Evolutionary conservation across 305 asterid genomes (phyloP), one percentile per base, ranked within the genome.

Genomic region (Rubia balearica): DNA sequence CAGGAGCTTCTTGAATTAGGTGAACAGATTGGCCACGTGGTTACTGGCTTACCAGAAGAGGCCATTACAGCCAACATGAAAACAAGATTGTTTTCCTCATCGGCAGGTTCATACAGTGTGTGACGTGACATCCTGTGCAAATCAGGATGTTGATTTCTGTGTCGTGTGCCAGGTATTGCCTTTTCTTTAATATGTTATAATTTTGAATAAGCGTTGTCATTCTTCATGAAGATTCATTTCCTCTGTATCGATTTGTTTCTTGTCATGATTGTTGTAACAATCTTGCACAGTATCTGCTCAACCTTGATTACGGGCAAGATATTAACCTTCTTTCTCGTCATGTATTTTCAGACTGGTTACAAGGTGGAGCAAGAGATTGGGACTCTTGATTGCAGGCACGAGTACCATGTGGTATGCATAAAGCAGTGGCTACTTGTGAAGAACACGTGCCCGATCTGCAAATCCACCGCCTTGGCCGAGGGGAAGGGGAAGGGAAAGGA

Each of bases 1-100:
- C 89, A 82, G 87, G 87, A 85, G 70, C 87, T 82, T 70, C 85
- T 85, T 51, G 87, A 82, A 42, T 68, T 82, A 77, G 89, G 85
- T 42, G 87, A 82, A 72, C 85, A 78, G 71, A 84, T 84, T 74
- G 89, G 89, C 48, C 75, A 69, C 75, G 89, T 77, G 40, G 80
- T 76, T 51, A 77, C 86, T 68, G 87, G 89, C 38, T 73, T 85
- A 61, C 66, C 85, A 40, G 87, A 82, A 69, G 83, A 77, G 61
- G 65, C 66, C 48, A 79, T 85, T 45, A 30, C 43, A 36, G 73
- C 68, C 76, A 74, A 68, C 57, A 75, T 85, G 80, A 81, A 77
- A 72, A 75, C 78, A 61, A 73, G 83, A 79, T 57, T 74, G 36
- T 81, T 85, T 73, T 40, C 56, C 36, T 61, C 82, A 61, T 72